Evolutionary conservation across 176 grass and related monocot species (phyloP).

Genomic region (Oropetium thomaeum): DNA sequence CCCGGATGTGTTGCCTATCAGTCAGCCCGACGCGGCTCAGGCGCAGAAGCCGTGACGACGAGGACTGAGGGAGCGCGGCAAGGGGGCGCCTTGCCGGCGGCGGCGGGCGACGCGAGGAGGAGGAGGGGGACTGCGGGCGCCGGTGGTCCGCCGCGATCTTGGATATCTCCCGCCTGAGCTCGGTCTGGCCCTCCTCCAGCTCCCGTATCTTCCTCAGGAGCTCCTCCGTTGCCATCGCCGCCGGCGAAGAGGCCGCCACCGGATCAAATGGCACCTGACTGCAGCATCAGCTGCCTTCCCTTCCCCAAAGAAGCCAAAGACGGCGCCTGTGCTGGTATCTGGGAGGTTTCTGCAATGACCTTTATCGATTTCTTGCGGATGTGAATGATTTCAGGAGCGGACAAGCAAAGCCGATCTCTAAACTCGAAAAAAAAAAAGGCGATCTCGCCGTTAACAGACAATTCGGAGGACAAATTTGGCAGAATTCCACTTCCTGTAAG

Average conservation of each 20-base stretch:
- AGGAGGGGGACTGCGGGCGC: slow-evolving; percentile 19
- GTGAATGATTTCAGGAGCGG: background rate
- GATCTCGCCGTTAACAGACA: background rate
- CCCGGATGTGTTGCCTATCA: slow-evolving; percentile 61
- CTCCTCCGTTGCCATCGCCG: slow-evolving; percentile 43
- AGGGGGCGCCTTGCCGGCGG: slow-evolving; percentile 27
- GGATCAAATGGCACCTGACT: slow-evolving; percentile 14
- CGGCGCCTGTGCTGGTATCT: slow-evolving; percentile 7
- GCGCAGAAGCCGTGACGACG: slow-evolving; percentile 31
- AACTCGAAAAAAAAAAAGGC: too few relatives aligned
- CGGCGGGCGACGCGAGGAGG: slow-evolving; percentile 28
- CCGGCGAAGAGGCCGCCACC: background rate
- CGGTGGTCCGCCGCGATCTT: slow-evolving; percentile 39
- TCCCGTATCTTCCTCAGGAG: slow-evolving; percentile 62
- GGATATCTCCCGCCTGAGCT: slow-evolving; percentile 57
- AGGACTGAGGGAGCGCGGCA: slow-evolving; percentile 14
- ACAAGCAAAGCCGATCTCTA: too few relatives aligned
- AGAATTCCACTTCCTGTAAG: background rate
- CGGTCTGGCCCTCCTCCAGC: slow-evolving; percentile 65
- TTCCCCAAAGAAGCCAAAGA: background rate
- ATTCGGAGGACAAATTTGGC: background rate
- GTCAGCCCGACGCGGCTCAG: slow-evolving; percentile 43
- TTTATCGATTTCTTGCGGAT: background rate
- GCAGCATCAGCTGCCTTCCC: background rate
- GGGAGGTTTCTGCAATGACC: background rate